phyloP scores from a whole-genome alignment of 805 yeast genomes.

The Metschnikowia proteae region DNA sequence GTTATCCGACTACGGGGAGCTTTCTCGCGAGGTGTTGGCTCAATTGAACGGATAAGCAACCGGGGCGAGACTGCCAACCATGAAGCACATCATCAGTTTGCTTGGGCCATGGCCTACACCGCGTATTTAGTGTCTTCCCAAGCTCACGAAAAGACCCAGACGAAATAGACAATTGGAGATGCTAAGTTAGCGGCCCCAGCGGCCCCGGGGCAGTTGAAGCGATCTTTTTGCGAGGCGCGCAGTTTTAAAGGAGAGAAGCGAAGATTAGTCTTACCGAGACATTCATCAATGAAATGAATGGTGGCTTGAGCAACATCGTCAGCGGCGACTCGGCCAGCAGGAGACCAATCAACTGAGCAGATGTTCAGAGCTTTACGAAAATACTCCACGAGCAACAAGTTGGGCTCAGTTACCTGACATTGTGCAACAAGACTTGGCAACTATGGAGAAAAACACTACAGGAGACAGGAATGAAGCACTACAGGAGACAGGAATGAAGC shows the following conservation, averaged over 20 bases:
- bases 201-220: conserved; percentile 83
- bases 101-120: background rate
- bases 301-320: conserved; percentile 14
- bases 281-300: conserved; percentile 28
- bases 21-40: conserved; percentile 12
- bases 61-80: background rate
- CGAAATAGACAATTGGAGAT: conserved; percentile 20
- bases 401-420: conserved; percentile 79
- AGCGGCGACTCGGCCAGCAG: conserved; percentile 18
- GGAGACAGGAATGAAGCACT: no score
- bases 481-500: no score
- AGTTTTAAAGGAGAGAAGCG: conserved; percentile 72
- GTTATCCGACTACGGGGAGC: conserved; percentile 13
- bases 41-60: conserved; percentile 2
- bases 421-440: conserved; percentile 62
- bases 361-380: conserved; percentile 66
- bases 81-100: no score
- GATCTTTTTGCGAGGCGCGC: conserved; percentile 93
- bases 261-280: conserved; percentile 55
- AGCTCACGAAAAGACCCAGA: no score
- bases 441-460: conserved; percentile 27
- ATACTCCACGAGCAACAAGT: conserved; percentile 84
- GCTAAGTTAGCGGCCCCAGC: conserved; percentile 73
- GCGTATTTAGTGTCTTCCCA: no score
- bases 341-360: conserved; percentile 33